Conservation (phyloP, 108 stramenopile species). For the Nitzschia putrida region DNA sequence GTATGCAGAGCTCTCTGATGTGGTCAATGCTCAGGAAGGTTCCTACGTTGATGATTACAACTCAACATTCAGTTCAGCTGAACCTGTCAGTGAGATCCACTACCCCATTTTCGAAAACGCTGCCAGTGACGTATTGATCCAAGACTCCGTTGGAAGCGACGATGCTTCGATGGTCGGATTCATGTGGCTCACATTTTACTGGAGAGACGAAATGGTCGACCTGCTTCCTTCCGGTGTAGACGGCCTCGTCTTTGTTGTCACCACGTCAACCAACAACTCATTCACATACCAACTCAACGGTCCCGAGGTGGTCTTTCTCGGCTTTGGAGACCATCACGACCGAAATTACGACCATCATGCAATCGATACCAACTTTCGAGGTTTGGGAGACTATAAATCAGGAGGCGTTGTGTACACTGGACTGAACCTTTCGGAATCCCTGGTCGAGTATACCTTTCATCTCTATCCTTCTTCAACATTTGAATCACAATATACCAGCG, state of each 20-base stretch:
- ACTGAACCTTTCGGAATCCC: constrained; percentile 5
- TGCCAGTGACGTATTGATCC: constrained; percentile 5
- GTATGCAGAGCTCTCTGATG: no score
- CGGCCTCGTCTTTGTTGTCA: constrained; percentile 46
- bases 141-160: no score
- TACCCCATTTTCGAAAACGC: constrained; percentile 44
- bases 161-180: constrained; percentile 27
- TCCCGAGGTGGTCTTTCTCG: constrained; percentile 29
- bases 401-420: constrained; percentile 7
- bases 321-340: constrained; percentile 49
- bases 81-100: constrained; percentile 35
- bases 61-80: background rate
- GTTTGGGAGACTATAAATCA: background rate
- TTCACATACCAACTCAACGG: constrained; percentile 49
- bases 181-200: constrained; percentile 39
- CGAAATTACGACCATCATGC: constrained; percentile 28
- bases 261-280: constrained; percentile 28
- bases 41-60: constrained; percentile 40
- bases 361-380: no score
- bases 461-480: constrained; percentile 56
- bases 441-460: constrained; percentile 33
- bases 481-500: constrained; percentile 39
- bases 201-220: constrained; percentile 34
- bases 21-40: constrained; percentile 12
- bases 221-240: constrained; percentile 45